A percentile compares a stretch with the other conserved stretches of the same genome.
Conservation (phyloP, 2,329 filamentous ascomycete genomes). For the Neofusicoccum cordaticola region DNA sequence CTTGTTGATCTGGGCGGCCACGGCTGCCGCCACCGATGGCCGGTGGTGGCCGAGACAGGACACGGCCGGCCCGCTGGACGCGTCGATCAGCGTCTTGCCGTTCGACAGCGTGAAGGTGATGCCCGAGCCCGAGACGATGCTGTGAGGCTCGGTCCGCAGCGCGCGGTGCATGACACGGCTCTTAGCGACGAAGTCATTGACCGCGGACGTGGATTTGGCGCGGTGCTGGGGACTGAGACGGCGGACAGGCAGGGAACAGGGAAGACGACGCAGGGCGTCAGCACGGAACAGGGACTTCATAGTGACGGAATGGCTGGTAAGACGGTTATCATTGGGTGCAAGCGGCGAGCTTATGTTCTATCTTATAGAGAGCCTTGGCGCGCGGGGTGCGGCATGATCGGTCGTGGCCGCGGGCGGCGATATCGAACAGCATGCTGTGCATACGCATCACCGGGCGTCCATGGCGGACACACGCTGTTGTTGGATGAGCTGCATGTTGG, state of each 20-base stretch:
- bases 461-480: background rate
- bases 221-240: background rate
- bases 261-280: background rate
- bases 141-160: background rate
- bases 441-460: background rate
- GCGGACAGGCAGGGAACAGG: background rate
- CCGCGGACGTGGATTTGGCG: background rate
- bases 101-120: slow-evolving; percentile 16
- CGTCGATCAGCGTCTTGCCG: slow-evolving; percentile 20
- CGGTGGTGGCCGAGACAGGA: slow-evolving; percentile 20
- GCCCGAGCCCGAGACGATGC: slow-evolving; percentile 7
- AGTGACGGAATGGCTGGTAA: background rate
- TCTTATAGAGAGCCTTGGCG: background rate
- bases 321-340: background rate
- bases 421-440: background rate
- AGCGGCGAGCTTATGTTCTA: background rate
- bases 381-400: background rate
- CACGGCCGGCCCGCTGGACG: slow-evolving; percentile 20
- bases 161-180: slow-evolving; percentile 12
- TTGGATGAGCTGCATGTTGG: background rate
- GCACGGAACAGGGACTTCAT: background rate
- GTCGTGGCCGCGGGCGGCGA: background rate
- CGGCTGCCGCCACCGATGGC: slow-evolving; percentile 7
- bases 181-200: background rate
- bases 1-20: slow-evolving; percentile 13